phyloP scores from a whole-genome alignment of 371 early-diverging fungal species.

The Zopfochytrium polystomum region DNA sequence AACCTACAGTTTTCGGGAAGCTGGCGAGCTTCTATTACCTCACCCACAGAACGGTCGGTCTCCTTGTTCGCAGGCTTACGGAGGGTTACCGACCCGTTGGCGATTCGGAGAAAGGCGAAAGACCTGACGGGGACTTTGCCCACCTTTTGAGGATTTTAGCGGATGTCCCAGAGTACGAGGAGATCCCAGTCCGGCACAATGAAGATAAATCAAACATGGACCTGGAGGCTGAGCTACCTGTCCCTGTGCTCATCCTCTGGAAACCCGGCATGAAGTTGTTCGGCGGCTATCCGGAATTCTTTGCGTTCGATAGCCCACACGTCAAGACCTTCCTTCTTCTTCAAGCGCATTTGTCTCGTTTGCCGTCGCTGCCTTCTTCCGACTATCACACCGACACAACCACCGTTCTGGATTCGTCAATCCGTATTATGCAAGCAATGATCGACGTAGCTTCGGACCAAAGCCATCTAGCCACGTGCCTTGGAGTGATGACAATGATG shows the following conservation, averaged over 20 bases:
- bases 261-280: constrained; percentile 62
- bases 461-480: constrained; percentile 60
- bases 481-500: constrained; percentile 71
- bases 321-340: constrained; percentile 86
- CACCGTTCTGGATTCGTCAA: constrained; percentile 87
- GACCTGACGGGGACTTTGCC: constrained; percentile 47
- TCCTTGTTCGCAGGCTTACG: constrained; percentile 57
- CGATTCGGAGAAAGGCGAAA: constrained; percentile 21
- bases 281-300: constrained; percentile 36
- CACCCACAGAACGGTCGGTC: constrained; percentile 71
- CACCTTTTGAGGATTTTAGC: constrained; percentile 69
- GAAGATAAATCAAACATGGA: constrained; percentile 75
- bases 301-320: constrained; percentile 71
- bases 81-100: constrained; percentile 33
- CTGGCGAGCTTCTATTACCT: constrained; percentile 91
- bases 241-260: constrained; percentile 39
- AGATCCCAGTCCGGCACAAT: constrained; percentile 88
- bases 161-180: constrained; percentile 81
- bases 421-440: constrained; percentile 91
- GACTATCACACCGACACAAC: constrained; percentile 91
- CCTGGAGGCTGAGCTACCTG: constrained; percentile 37
- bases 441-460: constrained; percentile 79
- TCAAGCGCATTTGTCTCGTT: constrained; percentile 76
- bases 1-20: constrained; percentile 68
- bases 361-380: constrained; percentile 63